phyloP scores from a whole-genome alignment of 208 protist genomes.

The Angomonas ambiguus region DNA sequence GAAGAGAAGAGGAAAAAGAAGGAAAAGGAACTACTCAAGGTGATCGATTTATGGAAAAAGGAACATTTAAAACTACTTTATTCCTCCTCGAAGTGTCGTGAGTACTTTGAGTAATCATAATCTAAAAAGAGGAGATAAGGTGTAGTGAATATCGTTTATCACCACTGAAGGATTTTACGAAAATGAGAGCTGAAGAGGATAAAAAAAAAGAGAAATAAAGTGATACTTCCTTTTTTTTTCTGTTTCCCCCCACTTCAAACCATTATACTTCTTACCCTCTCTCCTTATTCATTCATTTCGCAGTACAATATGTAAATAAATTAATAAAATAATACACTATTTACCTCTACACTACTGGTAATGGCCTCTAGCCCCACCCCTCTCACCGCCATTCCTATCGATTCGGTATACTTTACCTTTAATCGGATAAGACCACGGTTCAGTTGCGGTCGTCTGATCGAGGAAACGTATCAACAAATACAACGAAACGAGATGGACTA shows the following conservation, averaged over 20 bases:
- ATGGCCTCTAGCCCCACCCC: neutral
- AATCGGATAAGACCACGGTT: conserved; percentile 75
- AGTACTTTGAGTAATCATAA: conserved; percentile 2
- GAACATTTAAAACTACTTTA: neutral
- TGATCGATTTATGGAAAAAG: conserved; percentile 3
- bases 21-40: conserved; percentile 1
- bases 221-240: too few relatives aligned
- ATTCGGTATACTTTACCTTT: conserved; percentile 81
- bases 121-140: neutral
- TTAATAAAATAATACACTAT: too few relatives aligned
- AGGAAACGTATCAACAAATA: conserved; percentile 67
- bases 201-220: too few relatives aligned
- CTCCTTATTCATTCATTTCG: too few relatives aligned
- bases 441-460: conserved; percentile 80
- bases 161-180: too few relatives aligned
- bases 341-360: too few relatives aligned
- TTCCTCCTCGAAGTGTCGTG: neutral
- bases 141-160: too few relatives aligned
- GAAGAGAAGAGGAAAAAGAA: neutral
- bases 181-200: too few relatives aligned
- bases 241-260: too few relatives aligned
- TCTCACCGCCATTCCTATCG: neutral
- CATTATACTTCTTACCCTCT: too few relatives aligned
- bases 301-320: too few relatives aligned
- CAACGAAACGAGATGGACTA: conserved; percentile 30